Evolutionary conservation across 1,139 yeast genomes (phyloP).

Genomic region (Oligophagozyma castellii): DNA sequence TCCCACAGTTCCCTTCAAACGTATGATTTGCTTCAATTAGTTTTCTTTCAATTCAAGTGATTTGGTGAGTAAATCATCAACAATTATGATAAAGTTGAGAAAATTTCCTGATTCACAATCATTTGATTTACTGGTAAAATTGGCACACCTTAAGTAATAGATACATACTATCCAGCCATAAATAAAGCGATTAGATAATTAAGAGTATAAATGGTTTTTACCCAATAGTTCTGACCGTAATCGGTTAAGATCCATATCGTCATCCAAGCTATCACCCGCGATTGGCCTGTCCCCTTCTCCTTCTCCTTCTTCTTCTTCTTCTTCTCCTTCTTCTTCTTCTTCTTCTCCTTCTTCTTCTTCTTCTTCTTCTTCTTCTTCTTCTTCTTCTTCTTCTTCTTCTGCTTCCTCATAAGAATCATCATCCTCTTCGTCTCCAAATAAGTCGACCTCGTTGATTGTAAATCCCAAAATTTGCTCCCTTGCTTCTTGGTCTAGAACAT

Average conservation of each 20-base stretch:
- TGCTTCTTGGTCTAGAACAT: not conserved
- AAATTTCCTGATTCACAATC: too few relatives aligned
- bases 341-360: constrained; percentile 2
- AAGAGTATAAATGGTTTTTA: too few relatives aligned
- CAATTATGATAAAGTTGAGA: too few relatives aligned
- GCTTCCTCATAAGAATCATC: constrained; percentile 4
- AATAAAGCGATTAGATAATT: too few relatives aligned
- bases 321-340: constrained; percentile 3
- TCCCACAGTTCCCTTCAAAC: too few relatives aligned
- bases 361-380: constrained; percentile 6
- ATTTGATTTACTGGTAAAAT: too few relatives aligned
- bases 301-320: constrained; percentile 2
- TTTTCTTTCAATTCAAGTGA: too few relatives aligned
- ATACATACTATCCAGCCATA: too few relatives aligned
- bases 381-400: constrained; percentile 6
- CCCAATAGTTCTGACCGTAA: not conserved
- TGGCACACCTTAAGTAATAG: too few relatives aligned
- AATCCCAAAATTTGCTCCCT: constrained; percentile 2
- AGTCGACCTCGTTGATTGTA: constrained; percentile 4
- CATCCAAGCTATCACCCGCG: constrained; percentile 3
- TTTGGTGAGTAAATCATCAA: too few relatives aligned
- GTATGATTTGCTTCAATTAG: too few relatives aligned
- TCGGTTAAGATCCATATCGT: constrained; percentile 2
- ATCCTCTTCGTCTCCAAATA: constrained; percentile 8
- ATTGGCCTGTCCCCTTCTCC: not conserved